Conservation (phyloP, 768 basidiomycete species). For the Cyclocybe aegerita region DNA sequence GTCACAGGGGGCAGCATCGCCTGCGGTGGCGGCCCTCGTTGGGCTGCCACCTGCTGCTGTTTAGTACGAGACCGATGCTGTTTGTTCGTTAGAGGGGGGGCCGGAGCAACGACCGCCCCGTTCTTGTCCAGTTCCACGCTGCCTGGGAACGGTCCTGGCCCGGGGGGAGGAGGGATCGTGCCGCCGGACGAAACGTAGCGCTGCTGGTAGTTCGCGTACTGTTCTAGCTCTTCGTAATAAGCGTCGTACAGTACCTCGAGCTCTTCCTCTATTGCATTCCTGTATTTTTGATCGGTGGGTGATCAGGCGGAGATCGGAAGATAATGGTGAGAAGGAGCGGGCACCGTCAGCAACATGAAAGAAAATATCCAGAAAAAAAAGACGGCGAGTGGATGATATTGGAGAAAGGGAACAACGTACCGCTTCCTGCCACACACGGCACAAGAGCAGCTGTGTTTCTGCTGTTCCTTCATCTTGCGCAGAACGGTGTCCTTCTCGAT, state of each 20-base stretch:
- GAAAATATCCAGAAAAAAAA: slow-evolving; percentile 21
- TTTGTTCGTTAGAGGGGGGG: slow-evolving; percentile 15
- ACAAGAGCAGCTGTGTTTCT: slow-evolving; percentile 94
- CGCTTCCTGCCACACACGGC: slow-evolving; percentile 97
- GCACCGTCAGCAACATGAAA: slow-evolving; percentile 16
- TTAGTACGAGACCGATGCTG: slow-evolving; percentile 20
- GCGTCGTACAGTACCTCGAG: slow-evolving; percentile 99
- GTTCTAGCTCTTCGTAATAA: slow-evolving; percentile 99
- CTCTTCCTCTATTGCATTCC: slow-evolving; percentile 98
- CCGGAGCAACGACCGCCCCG: slow-evolving; percentile 47
- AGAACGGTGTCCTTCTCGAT: slow-evolving; percentile 98
- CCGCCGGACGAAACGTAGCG: slow-evolving; percentile 91
- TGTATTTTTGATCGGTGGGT: slow-evolving; percentile 33
- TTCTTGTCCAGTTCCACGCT: slow-evolving; percentile 96
- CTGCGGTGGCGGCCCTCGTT: slow-evolving; percentile 15
- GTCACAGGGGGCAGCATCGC: slow-evolving; percentile 12
- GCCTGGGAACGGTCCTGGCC: slow-evolving; percentile 97
- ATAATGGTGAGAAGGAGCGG: slow-evolving; percentile 20
- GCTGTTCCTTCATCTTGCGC: slow-evolving; percentile 99
- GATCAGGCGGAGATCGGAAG: slow-evolving; percentile 30
- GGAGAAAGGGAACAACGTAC: slow-evolving; percentile 29
- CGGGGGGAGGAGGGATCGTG: slow-evolving; percentile 87
- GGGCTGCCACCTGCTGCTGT: slow-evolving; percentile 17
- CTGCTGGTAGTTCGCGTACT: slow-evolving; percentile 98
- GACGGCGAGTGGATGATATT: slow-evolving; percentile 18